phyloP scores from a whole-genome alignment of 1,284 basidiomycete species.

The Sphagnurus paluster region DNA sequence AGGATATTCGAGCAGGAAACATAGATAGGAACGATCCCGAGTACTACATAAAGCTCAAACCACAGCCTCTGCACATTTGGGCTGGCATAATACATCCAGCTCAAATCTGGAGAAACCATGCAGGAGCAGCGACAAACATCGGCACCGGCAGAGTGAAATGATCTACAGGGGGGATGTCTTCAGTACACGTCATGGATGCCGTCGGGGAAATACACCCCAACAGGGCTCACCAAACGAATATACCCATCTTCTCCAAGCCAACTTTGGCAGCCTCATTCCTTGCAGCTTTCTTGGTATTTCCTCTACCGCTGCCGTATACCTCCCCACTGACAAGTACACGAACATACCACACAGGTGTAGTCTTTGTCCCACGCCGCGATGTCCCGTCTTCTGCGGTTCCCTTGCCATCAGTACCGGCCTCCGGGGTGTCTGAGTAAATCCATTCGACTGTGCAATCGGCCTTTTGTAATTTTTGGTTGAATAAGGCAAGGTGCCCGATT shows the following conservation, averaged over 20 bases:
- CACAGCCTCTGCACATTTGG: conserved; percentile 55
- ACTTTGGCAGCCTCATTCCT: conserved; percentile 70
- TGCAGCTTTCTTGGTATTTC: conserved; percentile 74
- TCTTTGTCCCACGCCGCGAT: conserved; percentile 40
- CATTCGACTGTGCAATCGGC: conserved; percentile 60
- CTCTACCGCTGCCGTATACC: conserved; percentile 58
- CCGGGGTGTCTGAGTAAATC: conserved; percentile 49
- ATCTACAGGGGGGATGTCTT: not conserved
- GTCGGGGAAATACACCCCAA: not conserved
- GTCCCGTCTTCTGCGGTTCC: conserved; percentile 12
- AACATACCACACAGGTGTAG: conserved; percentile 73
- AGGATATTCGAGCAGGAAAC: not conserved
- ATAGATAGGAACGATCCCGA: not conserved
- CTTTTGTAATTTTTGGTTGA: conserved; percentile 74
- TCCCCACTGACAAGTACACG: conserved; percentile 60
- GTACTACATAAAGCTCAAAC: conserved; percentile 26
- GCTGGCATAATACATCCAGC: conserved; percentile 48
- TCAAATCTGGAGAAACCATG: conserved; percentile 58
- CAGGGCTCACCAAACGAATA: conserved; percentile 39
- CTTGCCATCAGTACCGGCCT: conserved; percentile 7
- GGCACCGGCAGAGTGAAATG: conserved; percentile 1
- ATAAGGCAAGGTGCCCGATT: conserved; percentile 68
- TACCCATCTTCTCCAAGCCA: conserved; percentile 50
- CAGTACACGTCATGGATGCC: not conserved
- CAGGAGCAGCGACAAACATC: conserved; percentile 25